A percentile compares a stretch with the other conserved stretches of the same genome.
Conservation (phyloP, 208 protist genomes). For the Trypanosoma conorhini region DNA sequence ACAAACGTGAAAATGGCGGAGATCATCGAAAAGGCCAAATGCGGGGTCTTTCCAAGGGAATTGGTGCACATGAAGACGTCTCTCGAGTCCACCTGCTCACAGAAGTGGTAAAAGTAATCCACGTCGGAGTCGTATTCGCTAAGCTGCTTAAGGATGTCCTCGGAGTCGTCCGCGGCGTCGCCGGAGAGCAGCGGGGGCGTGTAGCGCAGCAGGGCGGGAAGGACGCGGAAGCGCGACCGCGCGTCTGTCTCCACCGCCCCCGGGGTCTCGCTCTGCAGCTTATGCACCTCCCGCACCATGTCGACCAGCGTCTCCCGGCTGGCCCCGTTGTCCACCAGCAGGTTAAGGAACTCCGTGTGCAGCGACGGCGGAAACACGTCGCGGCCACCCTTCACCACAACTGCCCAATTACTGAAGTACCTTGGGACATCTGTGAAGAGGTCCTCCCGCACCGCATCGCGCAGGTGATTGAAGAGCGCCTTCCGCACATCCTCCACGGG, state of each 20-base stretch:
- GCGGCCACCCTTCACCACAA: conserved; percentile 61
- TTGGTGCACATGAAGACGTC: conserved; percentile 26
- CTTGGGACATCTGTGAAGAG: conserved; percentile 69
- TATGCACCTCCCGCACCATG: conserved; percentile 57
- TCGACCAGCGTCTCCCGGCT: conserved; percentile 38
- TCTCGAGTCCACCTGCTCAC: conserved; percentile 39
- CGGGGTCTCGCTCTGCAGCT: conserved; percentile 29
- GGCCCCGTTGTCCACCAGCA: conserved; percentile 59
- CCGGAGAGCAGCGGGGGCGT: conserved; percentile 41
- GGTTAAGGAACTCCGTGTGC: conserved; percentile 73
- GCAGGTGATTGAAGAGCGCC: conserved; percentile 62
- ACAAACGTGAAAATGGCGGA: conserved; percentile 86
- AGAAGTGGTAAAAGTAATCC: conserved; percentile 57
- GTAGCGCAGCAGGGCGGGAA: conserved; percentile 81
- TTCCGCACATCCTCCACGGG: conserved; percentile 43
- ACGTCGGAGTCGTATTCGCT: conserved; percentile 49
- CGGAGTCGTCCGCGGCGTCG: conserved; percentile 14
- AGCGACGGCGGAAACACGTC: conserved; percentile 62
- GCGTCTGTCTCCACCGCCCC: conserved; percentile 41
- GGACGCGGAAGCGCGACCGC: conserved; percentile 72
- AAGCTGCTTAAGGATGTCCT: conserved; percentile 28
- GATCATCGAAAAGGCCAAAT: conserved; percentile 34
- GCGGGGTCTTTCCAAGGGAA: conserved; percentile 26
- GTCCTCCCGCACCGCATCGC: conserved; percentile 60
- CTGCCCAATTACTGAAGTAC: conserved; percentile 81